phyloP scores from a whole-genome alignment of 73 alveolate species.

The Blepharisma stoltei region DNA sequence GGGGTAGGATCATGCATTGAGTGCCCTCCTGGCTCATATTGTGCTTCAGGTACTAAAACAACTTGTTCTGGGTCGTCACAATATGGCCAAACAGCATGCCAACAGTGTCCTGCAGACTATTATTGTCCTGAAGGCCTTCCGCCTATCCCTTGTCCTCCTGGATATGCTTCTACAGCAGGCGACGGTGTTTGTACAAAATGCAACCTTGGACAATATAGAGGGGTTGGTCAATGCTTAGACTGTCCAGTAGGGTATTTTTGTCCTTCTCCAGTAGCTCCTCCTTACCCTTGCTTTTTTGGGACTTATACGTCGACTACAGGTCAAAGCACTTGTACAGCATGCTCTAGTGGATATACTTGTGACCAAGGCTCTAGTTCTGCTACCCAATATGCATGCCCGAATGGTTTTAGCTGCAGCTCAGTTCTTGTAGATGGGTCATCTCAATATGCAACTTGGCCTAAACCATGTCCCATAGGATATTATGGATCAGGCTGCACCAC shows the following conservation, averaged over 20 bases:
- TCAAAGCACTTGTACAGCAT: background rate
- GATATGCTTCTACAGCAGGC: constrained; percentile 39
- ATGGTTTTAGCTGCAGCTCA: background rate
- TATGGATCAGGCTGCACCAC: constrained; percentile 33
- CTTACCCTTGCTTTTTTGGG: background rate
- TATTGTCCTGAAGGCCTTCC: constrained; percentile 31
- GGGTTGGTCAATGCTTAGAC: constrained; percentile 35
- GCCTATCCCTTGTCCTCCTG: constrained; percentile 21
- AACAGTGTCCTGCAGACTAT: constrained; percentile 38
- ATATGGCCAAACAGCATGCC: background rate
- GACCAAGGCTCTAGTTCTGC: constrained; percentile 24
- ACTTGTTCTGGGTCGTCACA: background rate
- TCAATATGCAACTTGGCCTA: constrained; percentile 8
- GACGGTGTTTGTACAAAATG: constrained; percentile 42
- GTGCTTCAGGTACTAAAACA: background rate
- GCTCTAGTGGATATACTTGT: background rate
- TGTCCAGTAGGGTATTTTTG: constrained; percentile 69
- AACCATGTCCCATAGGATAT: constrained; percentile 22
- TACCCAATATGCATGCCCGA: background rate
- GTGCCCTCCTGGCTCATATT: constrained; percentile 46
- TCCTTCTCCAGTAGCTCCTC: constrained; percentile 30
- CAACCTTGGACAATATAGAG: constrained; percentile 44
- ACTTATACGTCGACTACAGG: background rate
- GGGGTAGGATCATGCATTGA: constrained; percentile 33
- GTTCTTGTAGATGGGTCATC: background rate